Evolutionary conservation across 495 filamentous ascomycete genomes (phyloP), one percentile per base, ranked within the genome.

Genomic region (Penicillium canescens): DNA sequence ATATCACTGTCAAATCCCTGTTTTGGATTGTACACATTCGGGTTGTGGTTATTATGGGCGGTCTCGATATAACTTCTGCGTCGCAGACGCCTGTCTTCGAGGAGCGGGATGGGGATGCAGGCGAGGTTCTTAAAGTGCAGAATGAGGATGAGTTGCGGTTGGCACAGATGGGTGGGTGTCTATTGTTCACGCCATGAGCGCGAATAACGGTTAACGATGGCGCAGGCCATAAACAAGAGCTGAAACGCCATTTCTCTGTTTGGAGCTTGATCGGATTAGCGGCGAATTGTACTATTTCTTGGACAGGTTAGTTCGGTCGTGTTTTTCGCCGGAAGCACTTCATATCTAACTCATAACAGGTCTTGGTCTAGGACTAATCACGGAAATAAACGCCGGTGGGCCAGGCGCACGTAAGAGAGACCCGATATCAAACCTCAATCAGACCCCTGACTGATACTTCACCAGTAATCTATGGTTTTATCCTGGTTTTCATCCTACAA

Each of bases 401-500:
- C 72, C 72, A 39, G 66, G 70, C 23, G 70, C 72, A 9, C 41
- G 70, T 73, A 60, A 46, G 63, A 24, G 14, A 20, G 42, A 43
- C 31, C 23, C 40, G 8, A 24, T 13, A n/a, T 8, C 16, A 3
- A 18, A 46, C 10, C 18, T 9, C 9, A 21, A 31, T n/a, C 8
- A 21, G 9, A 18, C 6, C 0, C 6, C 3, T 12, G 0, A 41
- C 18, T 40, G 11, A 34, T 28, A 14, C 7, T 2, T 6, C 8
- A 20, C 16, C 38, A 73, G 71, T 75, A 0, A 75, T 75, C 31
- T 73, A 73, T 43, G 72, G 72, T 38, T 75, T 75, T 36, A 73
- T 76, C 23, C 62, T 74, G 2, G 75, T 78, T 6, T 76, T 76
- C n/a, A 69, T 76, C 38, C 77, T 78, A 12, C 78, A 81, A 38